Base-by-base conservation (phyloP, 768 basidiomycete genomes). In the Cyathus striatus region DNA sequence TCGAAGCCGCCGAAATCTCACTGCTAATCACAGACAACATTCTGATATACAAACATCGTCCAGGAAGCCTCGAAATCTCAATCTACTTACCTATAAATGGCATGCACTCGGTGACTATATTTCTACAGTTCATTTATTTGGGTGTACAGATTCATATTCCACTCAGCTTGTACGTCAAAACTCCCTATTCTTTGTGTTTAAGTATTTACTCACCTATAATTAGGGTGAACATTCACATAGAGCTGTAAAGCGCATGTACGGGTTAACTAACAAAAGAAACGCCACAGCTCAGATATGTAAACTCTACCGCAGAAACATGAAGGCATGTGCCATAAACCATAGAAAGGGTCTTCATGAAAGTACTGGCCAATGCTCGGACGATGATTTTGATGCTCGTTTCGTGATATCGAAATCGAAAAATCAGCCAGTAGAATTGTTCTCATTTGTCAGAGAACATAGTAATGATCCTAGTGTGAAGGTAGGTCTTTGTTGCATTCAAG, bases 201-300 rank as follows among this genome's bases (percentile, higher is more conserved):
- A n/a, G 7, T 18, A 9, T 37, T 37, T 7, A 37, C 35, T 9
- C 17, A 37, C 13, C 17, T 14, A 10, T 7, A 21, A 37, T 17
- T 35, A 72, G 70, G 60, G 65, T 2, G 69, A 73, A 44, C 54
- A 59, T 0, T 58, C 70, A 44, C 71, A 76, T 39, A 45, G 54
- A 0, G 47, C 38, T 0, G 54, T 59, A 6, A 74, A 75, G 47
- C 32, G 43, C 0, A 64, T 57, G 33, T 74, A 67, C 36, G 22
- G 45, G 3, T 47, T 52, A 0, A 62, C 61, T 2, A 63, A 61
- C 50, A 69, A 68, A 41, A 56, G 51, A 14, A 41, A 56, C 3
- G 42, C 45, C 12, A 42, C 38, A 0, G 21, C 14, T 0, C 55
- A 60, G 4, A 67, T 70, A 18, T 54, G 54, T 0, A 47, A 23